A percentile compares a stretch with the other conserved stretches of the same genome.
phyloP scores from a whole-genome alignment of 176 grass and related monocot species.

The Canna indica region DNA sequence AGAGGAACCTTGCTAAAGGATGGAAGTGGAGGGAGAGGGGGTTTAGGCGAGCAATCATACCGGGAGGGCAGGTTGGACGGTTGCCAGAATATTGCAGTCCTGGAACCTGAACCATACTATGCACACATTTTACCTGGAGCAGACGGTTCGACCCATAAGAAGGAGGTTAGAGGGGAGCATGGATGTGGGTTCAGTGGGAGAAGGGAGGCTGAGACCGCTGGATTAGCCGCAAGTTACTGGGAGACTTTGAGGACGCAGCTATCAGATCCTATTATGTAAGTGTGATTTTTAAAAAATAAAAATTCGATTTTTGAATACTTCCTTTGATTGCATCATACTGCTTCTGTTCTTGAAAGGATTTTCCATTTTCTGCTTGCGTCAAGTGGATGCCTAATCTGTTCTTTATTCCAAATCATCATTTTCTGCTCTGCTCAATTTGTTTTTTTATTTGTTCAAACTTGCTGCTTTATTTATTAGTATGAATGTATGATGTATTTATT shows the following conservation, averaged over 20 bases:
- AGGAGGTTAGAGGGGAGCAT: slow-evolving; percentile 34
- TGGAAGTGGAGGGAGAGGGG: slow-evolving; percentile 16
- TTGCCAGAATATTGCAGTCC: slow-evolving; percentile 3
- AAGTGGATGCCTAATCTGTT: too few relatives aligned
- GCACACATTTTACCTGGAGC: background rate
- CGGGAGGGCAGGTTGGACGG: slow-evolving; percentile 13
- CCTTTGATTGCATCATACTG: background rate
- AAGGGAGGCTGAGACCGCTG: slow-evolving; percentile 53
- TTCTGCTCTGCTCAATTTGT: too few relatives aligned
- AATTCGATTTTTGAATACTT: background rate
- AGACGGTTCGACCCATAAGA: slow-evolving; percentile 23
- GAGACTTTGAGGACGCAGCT: slow-evolving; percentile 46
- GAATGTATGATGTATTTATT: too few relatives aligned
- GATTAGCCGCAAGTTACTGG: slow-evolving; percentile 40
- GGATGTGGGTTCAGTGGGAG: slow-evolving; percentile 40
- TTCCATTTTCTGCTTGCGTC: too few relatives aligned
- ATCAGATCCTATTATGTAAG: slow-evolving; percentile 55
- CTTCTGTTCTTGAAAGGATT: background rate
- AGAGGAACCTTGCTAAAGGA: slow-evolving; percentile 7
- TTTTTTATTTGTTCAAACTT: too few relatives aligned
- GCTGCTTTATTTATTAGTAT: too few relatives aligned
- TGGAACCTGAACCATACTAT: slow-evolving; percentile 20
- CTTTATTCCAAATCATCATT: too few relatives aligned
- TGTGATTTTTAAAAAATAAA: background rate
- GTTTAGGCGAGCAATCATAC: slow-evolving; percentile 24